These are phyloP conservation scores for Jimgerdemannia flammicorona DNA, from an alignment of 192 early-diverging fungal genomes.

Conservation along the genomic window DNA sequence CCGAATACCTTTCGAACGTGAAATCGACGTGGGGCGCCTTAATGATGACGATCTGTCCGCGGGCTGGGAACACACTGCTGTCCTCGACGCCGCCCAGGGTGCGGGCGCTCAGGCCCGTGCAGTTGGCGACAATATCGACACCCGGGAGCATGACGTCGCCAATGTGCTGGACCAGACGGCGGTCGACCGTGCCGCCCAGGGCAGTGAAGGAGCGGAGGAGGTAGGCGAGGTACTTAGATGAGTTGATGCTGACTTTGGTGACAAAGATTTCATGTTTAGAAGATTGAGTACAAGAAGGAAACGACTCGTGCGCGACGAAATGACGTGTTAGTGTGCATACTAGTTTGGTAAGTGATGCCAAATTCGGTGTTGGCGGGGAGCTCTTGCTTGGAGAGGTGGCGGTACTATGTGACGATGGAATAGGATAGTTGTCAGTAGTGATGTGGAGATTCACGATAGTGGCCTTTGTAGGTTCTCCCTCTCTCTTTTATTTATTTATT, in stretches of 20 bases:
- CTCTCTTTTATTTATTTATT: no score
- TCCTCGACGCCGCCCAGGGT: slow-evolving; percentile 73
- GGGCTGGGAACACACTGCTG: slow-evolving; percentile 61
- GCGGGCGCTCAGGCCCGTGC: slow-evolving; percentile 69
- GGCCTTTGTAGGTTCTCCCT: neutral
- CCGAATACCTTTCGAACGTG: slow-evolving; percentile 50
- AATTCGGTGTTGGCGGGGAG: slow-evolving; percentile 52
- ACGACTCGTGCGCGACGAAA: neutral
- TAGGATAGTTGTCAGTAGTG: neutral
- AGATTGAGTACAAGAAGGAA: slow-evolving; percentile 2
- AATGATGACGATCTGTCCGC: slow-evolving; percentile 81
- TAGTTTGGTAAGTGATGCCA: slow-evolving; percentile 59
- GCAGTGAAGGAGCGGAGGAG: slow-evolving; percentile 42
- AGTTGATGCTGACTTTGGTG: slow-evolving; percentile 53
- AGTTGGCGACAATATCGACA: slow-evolving; percentile 65
- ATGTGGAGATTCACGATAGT: neutral
- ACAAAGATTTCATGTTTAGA: neutral
- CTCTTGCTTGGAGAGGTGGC: slow-evolving; percentile 36
- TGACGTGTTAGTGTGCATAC: slow-evolving; percentile 18
- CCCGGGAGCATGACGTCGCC: slow-evolving; percentile 31
- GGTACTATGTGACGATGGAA: slow-evolving; percentile 23
- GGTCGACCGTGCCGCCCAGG: slow-evolving; percentile 46
- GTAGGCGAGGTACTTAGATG: slow-evolving; percentile 62
- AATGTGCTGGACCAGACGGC: slow-evolving; percentile 26
- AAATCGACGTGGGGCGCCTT: slow-evolving; percentile 63